Conservation (phyloP, 2,329 filamentous ascomycete genomes). For the Coniochaeta sp. region DNA sequence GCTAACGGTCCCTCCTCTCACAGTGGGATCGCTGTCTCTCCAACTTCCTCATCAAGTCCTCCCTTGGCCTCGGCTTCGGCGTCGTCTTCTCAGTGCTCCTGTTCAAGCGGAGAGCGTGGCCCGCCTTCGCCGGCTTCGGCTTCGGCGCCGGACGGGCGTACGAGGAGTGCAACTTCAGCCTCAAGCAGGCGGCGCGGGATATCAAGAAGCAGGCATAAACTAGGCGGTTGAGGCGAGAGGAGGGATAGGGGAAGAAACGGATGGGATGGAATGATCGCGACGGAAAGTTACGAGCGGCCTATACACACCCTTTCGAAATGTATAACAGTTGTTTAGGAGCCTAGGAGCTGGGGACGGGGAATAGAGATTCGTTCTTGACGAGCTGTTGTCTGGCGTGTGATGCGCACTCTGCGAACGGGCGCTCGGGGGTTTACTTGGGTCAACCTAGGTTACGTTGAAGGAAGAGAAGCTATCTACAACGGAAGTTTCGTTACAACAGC, state of each 20-base stretch:
- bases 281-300: too few species aligned
- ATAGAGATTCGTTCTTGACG: background rate
- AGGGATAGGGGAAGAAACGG: constrained; percentile 7
- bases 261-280: constrained; percentile 5
- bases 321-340: background rate
- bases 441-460: background rate
- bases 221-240: too few species aligned
- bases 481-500: too few species aligned
- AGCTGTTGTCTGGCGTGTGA: background rate
- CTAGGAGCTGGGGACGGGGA: background rate
- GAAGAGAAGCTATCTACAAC: background rate
- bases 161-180: constrained; percentile 90
- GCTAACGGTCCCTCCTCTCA: constrained; percentile 11
- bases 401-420: too few species aligned
- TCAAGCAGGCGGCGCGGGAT: constrained; percentile 55
- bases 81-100: constrained; percentile 97
- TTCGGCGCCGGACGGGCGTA: constrained; percentile 96
- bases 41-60: constrained; percentile 93
- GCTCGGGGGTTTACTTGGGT: background rate
- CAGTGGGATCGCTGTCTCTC: constrained; percentile 99
- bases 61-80: constrained; percentile 92
- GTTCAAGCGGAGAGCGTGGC: constrained; percentile 97
- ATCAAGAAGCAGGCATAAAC: constrained; percentile 45
- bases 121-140: constrained; percentile 87
- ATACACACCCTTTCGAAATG: background rate